phyloP scores from a whole-genome alignment of 1,284 basidiomycete species.

The Cutaneotrichosporon sp. region DNA sequence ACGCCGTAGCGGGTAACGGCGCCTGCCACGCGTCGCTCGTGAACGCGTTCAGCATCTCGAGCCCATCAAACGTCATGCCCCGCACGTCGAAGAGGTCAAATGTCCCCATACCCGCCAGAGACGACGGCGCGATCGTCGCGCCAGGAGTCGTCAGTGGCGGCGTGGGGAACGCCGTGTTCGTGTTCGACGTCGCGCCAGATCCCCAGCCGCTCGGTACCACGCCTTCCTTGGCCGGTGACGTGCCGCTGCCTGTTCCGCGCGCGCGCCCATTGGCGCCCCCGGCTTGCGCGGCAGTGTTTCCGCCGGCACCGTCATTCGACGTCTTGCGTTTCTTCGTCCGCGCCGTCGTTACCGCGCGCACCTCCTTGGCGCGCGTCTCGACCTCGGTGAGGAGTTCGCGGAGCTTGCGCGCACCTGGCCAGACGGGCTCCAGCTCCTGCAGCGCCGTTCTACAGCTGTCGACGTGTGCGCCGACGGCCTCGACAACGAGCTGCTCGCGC shows the following conservation, averaged over 20 bases:
- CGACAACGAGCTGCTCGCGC: slow-evolving; percentile 59
- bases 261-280: not conserved
- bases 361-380: slow-evolving; percentile 41
- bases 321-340: slow-evolving; percentile 29
- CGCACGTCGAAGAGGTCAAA: slow-evolving; percentile 36
- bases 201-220: not conserved
- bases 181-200: not conserved
- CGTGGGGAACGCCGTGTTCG: not conserved
- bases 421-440: slow-evolving; percentile 74
- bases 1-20: not conserved
- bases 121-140: slow-evolving; percentile 1
- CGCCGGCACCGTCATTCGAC: not conserved
- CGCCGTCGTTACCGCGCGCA: slow-evolving; percentile 14
- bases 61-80: slow-evolving; percentile 43
- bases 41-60: slow-evolving; percentile 44
- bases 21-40: slow-evolving; percentile 22
- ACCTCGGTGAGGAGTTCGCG: slow-evolving; percentile 51
- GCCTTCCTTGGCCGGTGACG: not conserved
- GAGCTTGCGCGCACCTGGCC: slow-evolving; percentile 82
- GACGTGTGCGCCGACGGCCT: slow-evolving; percentile 73
- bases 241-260: not conserved
- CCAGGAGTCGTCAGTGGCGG: not conserved
- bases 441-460: slow-evolving; percentile 65
- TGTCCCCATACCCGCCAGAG: not conserved
- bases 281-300: not conserved